Evolutionary conservation across 495 filamentous ascomycete species (phyloP).

Genomic region (Penicillium mononematosum): DNA sequence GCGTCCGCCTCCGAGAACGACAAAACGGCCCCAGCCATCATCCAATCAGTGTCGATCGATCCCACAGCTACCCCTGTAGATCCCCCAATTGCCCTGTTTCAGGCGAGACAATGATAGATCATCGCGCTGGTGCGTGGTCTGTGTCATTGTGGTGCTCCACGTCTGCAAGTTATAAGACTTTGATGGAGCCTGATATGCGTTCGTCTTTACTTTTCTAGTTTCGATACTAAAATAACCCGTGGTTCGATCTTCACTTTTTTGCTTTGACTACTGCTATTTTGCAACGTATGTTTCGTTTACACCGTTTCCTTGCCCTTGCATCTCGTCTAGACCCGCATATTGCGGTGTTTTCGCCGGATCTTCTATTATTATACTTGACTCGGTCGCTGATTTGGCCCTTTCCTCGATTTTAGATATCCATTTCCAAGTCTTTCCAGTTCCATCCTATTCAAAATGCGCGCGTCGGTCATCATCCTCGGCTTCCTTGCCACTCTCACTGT

Average conservation of each 20-base stretch:
- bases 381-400: neutral
- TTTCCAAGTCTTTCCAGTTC: neutral
- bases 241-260: neutral
- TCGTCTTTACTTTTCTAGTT: slow-evolving; percentile 4
- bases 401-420: slow-evolving; percentile 1
- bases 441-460: slow-evolving; percentile 18
- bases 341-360: neutral
- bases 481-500: slow-evolving; percentile 19
- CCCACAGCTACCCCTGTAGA: slow-evolving; percentile 21
- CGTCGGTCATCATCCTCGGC: slow-evolving; percentile 17
- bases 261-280: neutral
- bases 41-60: slow-evolving; percentile 9
- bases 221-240: slow-evolving; percentile 1
- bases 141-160: slow-evolving; percentile 2
- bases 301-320: slow-evolving; percentile 4
- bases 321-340: neutral
- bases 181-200: slow-evolving; percentile 16
- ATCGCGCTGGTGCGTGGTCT: slow-evolving; percentile 11
- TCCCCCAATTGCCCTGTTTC: slow-evolving; percentile 15
- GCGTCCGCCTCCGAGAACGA: neutral
- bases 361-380: neutral
- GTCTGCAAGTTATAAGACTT: slow-evolving; percentile 25
- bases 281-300: neutral
- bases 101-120: slow-evolving; percentile 8
- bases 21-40: slow-evolving; percentile 4